Percentiles rank a stretch among this genome's conserved stretches.
Evolutionary conservation across 441 rosid species (phyloP).

Genomic region (Populus trichocarpa): DNA sequence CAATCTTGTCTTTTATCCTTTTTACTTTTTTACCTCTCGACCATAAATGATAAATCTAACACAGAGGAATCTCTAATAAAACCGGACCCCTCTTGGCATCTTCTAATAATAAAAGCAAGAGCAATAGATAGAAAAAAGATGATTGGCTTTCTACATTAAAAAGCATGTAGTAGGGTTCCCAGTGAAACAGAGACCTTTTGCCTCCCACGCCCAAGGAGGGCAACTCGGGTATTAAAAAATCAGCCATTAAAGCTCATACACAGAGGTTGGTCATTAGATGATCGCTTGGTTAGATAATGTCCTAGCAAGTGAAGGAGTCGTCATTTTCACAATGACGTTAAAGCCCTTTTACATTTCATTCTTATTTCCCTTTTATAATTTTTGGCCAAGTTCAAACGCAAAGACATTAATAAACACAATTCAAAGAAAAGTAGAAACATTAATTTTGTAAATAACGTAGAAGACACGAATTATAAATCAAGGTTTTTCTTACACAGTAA

Average conservation of each 20-base stretch:
- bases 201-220: conserved; percentile 33
- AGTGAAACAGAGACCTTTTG: conserved; percentile 19
- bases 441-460: conserved; percentile 27
- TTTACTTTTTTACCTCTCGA: neutral
- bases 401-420: neutral
- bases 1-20: neutral
- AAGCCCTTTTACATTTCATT: neutral
- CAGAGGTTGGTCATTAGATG: neutral
- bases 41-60: neutral
- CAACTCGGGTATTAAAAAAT: conserved; percentile 13
- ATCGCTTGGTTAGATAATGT: conserved; percentile 4
- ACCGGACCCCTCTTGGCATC: conserved; percentile 17
- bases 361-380: neutral
- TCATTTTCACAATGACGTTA: conserved; percentile 32
- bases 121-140: conserved; percentile 25
- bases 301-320: conserved; percentile 21
- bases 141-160: conserved; percentile 33
- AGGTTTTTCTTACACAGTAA: conserved; percentile 79
- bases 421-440: neutral
- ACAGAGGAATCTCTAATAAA: conserved; percentile 6
- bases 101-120: conserved; percentile 32
- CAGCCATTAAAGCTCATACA: neutral
- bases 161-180: conserved; percentile 16
- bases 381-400: neutral
- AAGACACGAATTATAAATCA: conserved; percentile 19